Percentiles rank a stretch among this genome's conserved stretches.
Conservation (phyloP, 257 asterid species). For the Primulina huaijiensis region DNA sequence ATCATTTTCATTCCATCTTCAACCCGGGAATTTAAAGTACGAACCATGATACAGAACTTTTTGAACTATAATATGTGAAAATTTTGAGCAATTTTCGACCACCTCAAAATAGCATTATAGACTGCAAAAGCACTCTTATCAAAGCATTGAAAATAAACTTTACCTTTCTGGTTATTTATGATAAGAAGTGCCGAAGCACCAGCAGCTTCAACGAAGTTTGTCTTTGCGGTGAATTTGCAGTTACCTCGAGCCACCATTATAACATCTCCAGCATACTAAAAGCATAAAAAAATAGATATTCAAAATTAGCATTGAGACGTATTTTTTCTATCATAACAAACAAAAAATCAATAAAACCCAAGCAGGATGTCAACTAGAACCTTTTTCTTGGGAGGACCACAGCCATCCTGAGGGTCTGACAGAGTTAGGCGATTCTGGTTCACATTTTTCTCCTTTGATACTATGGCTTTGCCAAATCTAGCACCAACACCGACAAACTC, state of each 20-base stretch:
- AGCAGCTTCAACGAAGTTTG: constrained; percentile 60
- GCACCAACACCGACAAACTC: constrained; percentile 97
- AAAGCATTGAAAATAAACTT: constrained; percentile 11
- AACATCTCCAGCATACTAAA: neutral
- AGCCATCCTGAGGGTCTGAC: neutral
- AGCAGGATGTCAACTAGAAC: constrained; percentile 28
- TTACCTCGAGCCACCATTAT: neutral
- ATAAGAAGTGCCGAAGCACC: constrained; percentile 93
- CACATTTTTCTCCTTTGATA: constrained; percentile 85
- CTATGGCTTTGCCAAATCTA: constrained; percentile 76
- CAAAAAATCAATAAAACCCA: constrained; percentile 7
- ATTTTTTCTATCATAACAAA: constrained; percentile 5
- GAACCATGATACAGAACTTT: neutral
- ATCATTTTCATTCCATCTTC: neutral
- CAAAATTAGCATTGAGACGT: constrained; percentile 18
- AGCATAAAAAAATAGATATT: neutral
- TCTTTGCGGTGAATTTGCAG: neutral
- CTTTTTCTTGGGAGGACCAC: constrained; percentile 49
- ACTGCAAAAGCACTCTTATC: neutral
- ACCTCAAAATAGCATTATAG: neutral
- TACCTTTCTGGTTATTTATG: constrained; percentile 83
- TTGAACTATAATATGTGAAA: neutral
- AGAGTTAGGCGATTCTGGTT: neutral
- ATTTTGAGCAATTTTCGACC: neutral
- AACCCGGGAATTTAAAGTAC: neutral